A percentile compares a stretch with the other conserved stretches of the same genome.
Evolutionary conservation across 257 asterid species (phyloP).

Genomic region (Gentiana straminea): DNA sequence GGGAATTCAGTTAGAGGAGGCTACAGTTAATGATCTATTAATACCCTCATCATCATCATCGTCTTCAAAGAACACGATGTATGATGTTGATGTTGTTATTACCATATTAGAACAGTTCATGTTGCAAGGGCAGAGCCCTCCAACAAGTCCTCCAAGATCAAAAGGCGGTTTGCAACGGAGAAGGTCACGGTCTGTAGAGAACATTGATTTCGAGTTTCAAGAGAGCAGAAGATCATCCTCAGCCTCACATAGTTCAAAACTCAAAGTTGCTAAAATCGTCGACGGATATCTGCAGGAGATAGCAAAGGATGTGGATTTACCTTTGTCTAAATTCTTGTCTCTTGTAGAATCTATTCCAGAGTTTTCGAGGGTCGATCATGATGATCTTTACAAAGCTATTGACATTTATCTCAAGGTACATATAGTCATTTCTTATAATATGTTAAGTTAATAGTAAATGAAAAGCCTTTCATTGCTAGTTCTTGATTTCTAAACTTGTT

Average conservation of each 20-base stretch:
- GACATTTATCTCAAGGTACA: slow-evolving; percentile 78
- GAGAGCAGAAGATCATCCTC: slow-evolving; percentile 84
- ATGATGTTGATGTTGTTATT: slow-evolving; percentile 56
- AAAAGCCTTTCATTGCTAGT: not conserved
- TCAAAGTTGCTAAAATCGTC: slow-evolving; percentile 72
- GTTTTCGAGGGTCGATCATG: slow-evolving; percentile 75
- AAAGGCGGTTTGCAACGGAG: slow-evolving; percentile 47
- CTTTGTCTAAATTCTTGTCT: slow-evolving; percentile 46
- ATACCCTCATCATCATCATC: slow-evolving; percentile 37
- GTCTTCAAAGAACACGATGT: slow-evolving; percentile 17
- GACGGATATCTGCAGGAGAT: slow-evolving; percentile 65
- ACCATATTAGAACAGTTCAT: slow-evolving; percentile 60
- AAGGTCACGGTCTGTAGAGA: slow-evolving; percentile 77
- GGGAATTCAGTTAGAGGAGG: slow-evolving; percentile 72
- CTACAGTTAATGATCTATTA: slow-evolving; percentile 51
- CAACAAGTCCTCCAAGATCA: slow-evolving; percentile 56
- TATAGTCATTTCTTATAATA: not conserved
- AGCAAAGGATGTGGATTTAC: slow-evolving; percentile 44
- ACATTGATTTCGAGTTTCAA: slow-evolving; percentile 52
- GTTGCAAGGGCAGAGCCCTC: slow-evolving; percentile 73
- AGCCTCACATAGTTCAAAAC: slow-evolving; percentile 64
- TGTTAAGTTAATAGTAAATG: not conserved
- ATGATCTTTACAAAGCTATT: slow-evolving; percentile 80
- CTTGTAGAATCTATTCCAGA: slow-evolving; percentile 67
- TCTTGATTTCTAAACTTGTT: not conserved